Conservation (phyloP, 78 protist species). For the Blattamonas nauphoetae region DNA sequence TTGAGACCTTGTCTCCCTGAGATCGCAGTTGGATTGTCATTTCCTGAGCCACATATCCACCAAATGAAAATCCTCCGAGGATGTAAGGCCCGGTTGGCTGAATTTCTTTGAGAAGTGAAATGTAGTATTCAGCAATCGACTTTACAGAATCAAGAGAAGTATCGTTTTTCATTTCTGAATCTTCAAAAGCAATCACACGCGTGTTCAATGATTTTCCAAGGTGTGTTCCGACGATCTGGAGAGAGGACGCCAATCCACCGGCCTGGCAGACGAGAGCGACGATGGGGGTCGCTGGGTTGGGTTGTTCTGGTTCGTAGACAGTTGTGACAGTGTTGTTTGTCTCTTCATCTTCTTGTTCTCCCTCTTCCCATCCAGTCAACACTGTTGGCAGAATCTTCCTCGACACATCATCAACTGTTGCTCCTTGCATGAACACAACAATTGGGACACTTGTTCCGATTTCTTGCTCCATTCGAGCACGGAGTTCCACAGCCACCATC, state of each 20-base stretch:
- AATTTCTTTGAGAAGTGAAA: not conserved
- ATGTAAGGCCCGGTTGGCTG: not conserved
- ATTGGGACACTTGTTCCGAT: not conserved
- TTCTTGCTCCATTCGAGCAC: constrained; percentile 8
- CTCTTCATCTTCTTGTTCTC: not conserved
- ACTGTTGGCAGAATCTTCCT: not conserved
- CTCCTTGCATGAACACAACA: constrained; percentile 1
- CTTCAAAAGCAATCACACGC: not conserved
- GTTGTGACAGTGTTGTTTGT: not conserved
- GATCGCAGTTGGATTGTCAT: not conserved
- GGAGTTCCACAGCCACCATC: constrained; percentile 8
- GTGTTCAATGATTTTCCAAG: not conserved
- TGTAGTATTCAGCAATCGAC: not conserved
- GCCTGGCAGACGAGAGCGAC: constrained; percentile 1
- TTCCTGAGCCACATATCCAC: constrained; percentile 4
- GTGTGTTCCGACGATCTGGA: not conserved
- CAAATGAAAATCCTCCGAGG: not conserved
- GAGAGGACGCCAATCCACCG: not conserved
- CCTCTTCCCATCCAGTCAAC: not conserved
- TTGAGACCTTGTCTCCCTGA: not conserved
- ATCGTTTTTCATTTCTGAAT: not conserved
- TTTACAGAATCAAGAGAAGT: not conserved
- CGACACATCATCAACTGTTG: not conserved
- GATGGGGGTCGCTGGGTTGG: not conserved
- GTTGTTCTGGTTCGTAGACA: not conserved